Evolutionary conservation across 2,329 filamentous ascomycete species (phyloP), one percentile per base, ranked within the genome.

Genomic region (Thielaviopsis musarum): DNA sequence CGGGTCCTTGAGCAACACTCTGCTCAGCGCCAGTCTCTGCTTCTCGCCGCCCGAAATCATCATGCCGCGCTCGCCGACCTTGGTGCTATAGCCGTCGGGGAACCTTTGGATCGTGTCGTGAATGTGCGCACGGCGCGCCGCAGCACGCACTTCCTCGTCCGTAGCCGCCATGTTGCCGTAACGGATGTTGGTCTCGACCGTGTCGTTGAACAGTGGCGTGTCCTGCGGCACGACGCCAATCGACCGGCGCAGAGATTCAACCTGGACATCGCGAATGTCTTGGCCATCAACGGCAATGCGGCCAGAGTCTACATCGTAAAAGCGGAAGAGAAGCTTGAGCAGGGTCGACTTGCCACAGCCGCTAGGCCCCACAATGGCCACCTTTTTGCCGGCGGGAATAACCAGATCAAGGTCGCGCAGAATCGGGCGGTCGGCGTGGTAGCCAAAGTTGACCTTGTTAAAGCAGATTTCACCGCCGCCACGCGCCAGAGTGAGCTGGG

Each of bases 221-320:
- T 98, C 93, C 69, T 98, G 94, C 0, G 93, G 93, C 0, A 98
- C 93, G 17, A 98, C 91, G 22, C 93, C 93, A 64, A 98, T 97
- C 2, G 87, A 80, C 64, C 81, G 82, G 6, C 93, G 83, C 28
- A 98, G 75, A 41, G 87, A 94, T 58, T 94, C 88, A 1, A 97
- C 71, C 12, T 78, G 84, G 1, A 98, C 85, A 61, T 88, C 79
- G 49, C 88, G 85, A 64, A 98, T 83, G 69, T 98, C 91, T 68
- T 98, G 93, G 57, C 86, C 90, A 67, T 98, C 93, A 62, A 98
- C 88, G 52, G 91, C 74, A 66, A 98, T 95, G 58, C 86, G 83
- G 1, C 93, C 93, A 45, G 76, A 74, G 66, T 96, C 85, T 0
- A 88, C 84, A 67, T 98, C 93, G 70, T 97, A 98, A 69, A 84